Evolutionary conservation across 345 rosid species (phyloP).

Genomic region (Acer negundo): DNA sequence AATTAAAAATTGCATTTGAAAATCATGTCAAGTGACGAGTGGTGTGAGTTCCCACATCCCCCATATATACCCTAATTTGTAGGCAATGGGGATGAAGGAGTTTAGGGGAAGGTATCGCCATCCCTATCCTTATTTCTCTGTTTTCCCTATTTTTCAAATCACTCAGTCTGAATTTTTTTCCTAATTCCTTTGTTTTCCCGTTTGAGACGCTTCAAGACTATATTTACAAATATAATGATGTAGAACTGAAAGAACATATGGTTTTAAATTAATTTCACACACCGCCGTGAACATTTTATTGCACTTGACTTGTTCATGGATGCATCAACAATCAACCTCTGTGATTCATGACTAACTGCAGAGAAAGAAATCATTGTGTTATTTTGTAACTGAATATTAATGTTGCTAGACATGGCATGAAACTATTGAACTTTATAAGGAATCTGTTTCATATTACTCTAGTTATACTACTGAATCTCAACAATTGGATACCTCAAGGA

Average conservation of each 20-base stretch:
- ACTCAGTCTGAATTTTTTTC: no score
- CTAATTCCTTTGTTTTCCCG: no score
- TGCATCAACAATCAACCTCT: slow-evolving; percentile 9
- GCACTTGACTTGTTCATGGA: slow-evolving; percentile 44
- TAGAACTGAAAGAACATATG: neutral
- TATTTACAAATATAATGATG: neutral
- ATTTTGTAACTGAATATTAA: neutral
- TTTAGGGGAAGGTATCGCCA: no score
- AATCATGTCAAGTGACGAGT: no score
- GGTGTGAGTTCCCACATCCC: no score
- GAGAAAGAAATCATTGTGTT: neutral
- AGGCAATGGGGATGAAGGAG: no score
- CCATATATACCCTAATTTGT: no score
- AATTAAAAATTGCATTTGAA: no score
- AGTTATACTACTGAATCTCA: neutral
- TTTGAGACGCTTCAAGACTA: neutral
- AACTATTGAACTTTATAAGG: neutral
- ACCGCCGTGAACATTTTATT: slow-evolving; percentile 50
- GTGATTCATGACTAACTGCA: neutral
- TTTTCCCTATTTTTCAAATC: no score
- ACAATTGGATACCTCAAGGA: neutral
- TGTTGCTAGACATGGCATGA: neutral
- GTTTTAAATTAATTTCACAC: slow-evolving; percentile 50
- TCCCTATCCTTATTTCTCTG: no score
- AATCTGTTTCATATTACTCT: neutral